A percentile compares a stretch with the other conserved stretches of the same genome.
Conservation (phyloP, 1,284 basidiomycete genomes). For the Ustilago vetiveriae region DNA sequence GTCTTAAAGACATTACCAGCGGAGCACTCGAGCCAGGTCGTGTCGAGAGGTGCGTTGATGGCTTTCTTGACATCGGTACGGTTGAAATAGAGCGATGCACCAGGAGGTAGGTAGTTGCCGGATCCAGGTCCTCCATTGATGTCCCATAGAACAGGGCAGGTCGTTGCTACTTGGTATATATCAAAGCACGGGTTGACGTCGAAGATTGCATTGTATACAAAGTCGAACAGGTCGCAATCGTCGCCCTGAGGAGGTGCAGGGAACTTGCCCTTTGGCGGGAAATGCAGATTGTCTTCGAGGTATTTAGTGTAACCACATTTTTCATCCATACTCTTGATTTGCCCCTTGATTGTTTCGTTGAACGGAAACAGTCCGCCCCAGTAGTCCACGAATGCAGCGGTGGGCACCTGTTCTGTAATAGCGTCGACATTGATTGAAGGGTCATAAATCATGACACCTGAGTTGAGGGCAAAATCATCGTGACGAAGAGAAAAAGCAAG, state of each 20-base stretch:
- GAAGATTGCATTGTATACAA: conserved; percentile 18
- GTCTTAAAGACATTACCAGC: conserved; percentile 41
- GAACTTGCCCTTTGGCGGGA: conserved; percentile 57
- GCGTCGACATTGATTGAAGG: conserved; percentile 52
- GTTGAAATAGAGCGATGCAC: conserved; percentile 37
- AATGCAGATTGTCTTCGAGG: conserved; percentile 54
- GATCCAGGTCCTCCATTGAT: conserved; percentile 23
- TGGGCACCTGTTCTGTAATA: conserved; percentile 50
- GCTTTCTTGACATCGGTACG: conserved; percentile 56
- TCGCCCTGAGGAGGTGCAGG: conserved; percentile 34
- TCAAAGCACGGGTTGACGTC: conserved; percentile 52
- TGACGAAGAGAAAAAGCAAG: too few species aligned
- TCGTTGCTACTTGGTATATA: conserved; percentile 40
- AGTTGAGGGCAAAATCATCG: too few species aligned
- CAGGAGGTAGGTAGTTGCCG: conserved; percentile 22
- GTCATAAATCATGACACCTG: conserved; percentile 64
- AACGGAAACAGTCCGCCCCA: conserved; percentile 41
- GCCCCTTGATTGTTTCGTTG: conserved; percentile 33
- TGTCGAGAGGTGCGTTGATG: conserved; percentile 48
- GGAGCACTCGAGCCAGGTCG: conserved; percentile 50
- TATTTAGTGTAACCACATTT: conserved; percentile 53
- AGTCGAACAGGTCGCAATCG: conserved; percentile 33
- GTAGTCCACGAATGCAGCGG: conserved; percentile 38
- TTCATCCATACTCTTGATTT: conserved; percentile 36
- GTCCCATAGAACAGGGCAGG: conserved; percentile 40